Base-by-base conservation (phyloP, 2,329 filamentous ascomycete species). In the Gyromitra esculenta region DNA sequence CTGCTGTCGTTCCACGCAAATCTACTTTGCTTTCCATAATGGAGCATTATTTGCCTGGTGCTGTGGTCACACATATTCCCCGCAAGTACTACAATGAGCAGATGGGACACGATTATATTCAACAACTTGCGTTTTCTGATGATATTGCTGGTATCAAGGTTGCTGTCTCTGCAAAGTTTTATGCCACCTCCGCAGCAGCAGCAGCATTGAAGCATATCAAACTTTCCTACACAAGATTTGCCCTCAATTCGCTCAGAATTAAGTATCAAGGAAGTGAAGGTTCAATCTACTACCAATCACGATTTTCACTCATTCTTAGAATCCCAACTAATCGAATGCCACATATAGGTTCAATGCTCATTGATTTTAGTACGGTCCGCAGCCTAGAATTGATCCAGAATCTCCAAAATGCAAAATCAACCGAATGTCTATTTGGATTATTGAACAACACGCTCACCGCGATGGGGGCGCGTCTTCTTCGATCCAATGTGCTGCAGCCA, bases 301-400 rank as follows among this genome's bases (percentile, higher is more conserved):
- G 25, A 21, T 39, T 64, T 75, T 37, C 48, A 45, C 57, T 66
- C n/a, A 43, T 35, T 41, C 18, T 50, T 31, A 18, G 35, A 41
- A 4, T 13, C 66, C 35, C 54, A 13, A 48, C 76, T 59, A 15
- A 56, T 48, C 48, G n/a, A 52, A 45, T 56, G 81, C 91, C 94
- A 0, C 94, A 93, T 0, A 92, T 97, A 82, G 92, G 95, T 31
- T 92, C 93, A 0, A 97, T 98, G 94, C 93, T 97, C 88, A 96
- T 98, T 80, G 95, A 97, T 81, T 87, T 96, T 1, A 91, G 93
- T 0, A 97, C 94, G 0, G 93, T 97, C 37, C 88, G 91, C 48
- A 93, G 93, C 0, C 86, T 99, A 1, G 96, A 99, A 82, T 87
- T 99, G 5, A 91, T 98, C 35, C 93, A 97, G 81, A 99, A 97